Evolutionary conservation across 495 filamentous ascomycete genomes (phyloP).

Genomic region (Podospora fimiseda): DNA sequence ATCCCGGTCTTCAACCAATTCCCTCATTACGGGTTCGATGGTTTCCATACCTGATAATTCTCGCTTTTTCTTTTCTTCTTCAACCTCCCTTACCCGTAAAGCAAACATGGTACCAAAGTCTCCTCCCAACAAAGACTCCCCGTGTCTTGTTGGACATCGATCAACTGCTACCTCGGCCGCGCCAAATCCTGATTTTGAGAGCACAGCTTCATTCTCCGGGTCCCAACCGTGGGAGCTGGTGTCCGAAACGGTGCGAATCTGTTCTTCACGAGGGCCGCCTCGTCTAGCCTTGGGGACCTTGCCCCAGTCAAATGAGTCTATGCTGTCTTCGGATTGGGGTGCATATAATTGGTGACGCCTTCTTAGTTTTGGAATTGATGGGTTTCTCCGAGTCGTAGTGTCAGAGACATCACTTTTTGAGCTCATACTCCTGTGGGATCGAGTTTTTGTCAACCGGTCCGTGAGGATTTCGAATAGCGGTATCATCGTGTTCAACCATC

Average conservation of each 20-base stretch:
- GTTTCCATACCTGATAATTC: constrained; percentile 11
- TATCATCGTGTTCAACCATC: constrained; percentile 25
- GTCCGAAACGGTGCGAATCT: no score
- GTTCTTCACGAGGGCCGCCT: no score
- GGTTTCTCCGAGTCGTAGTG: no score
- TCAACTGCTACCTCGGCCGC: neutral
- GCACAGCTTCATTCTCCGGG: neutral
- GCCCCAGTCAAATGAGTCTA: no score
- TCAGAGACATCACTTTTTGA: no score
- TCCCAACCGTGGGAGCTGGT: neutral
- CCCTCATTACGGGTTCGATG: constrained; percentile 19
- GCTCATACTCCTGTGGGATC: no score
- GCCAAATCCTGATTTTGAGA: neutral
- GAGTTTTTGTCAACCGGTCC: constrained; percentile 1
- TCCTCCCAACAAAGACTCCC: neutral
- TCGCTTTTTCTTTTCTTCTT: neutral
- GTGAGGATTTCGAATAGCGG: constrained; percentile 30
- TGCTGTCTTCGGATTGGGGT: no score
- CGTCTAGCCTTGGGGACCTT: no score
- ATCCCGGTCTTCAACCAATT: constrained; percentile 3
- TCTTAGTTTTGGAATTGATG: no score
- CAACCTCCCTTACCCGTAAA: neutral
- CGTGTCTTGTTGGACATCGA: neutral
- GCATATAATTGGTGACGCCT: no score
- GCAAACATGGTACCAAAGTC: neutral